Evolutionary conservation across 257 asterid genomes (phyloP).

Genomic region (Scutellaria barbata): DNA sequence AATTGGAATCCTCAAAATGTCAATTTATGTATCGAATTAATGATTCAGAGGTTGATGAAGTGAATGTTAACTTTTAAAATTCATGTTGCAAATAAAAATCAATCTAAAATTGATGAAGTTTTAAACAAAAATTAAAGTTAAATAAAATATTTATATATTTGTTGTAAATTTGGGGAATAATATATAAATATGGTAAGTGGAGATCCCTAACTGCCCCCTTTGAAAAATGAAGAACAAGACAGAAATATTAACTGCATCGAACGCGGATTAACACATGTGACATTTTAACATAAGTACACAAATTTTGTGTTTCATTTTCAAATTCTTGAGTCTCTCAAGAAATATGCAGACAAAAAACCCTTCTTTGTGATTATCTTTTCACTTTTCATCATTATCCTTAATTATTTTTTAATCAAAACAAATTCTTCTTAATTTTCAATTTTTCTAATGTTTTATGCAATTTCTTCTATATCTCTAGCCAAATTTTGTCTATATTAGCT

Average conservation of each 20-base stretch:
- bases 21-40: too few relatives aligned
- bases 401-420: neutral
- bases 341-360: constrained; percentile 54
- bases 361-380: constrained; percentile 37
- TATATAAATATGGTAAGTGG: constrained; percentile 33
- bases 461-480: neutral
- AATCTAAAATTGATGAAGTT: too few relatives aligned
- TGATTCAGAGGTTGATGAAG: too few relatives aligned
- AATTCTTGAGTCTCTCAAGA: constrained; percentile 71
- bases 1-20: too few relatives aligned
- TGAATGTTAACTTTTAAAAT: too few relatives aligned
- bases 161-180: constrained; percentile 15
- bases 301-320: constrained; percentile 26
- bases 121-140: too few relatives aligned
- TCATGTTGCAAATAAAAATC: too few relatives aligned
- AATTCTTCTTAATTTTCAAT: neutral
- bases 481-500: constrained; percentile 30
- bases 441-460: neutral
- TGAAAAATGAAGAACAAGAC: constrained; percentile 70
- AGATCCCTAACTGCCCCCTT: constrained; percentile 80
- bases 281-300: constrained; percentile 37
- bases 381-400: constrained; percentile 27
- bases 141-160: too few relatives aligned
- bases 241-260: constrained; percentile 49
- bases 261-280: constrained; percentile 76